Percentiles rank a stretch among this genome's conserved stretches.
Evolutionary conservation across 2,329 filamentous ascomycete genomes (phyloP).

Genomic region (Catunica adiposa): DNA sequence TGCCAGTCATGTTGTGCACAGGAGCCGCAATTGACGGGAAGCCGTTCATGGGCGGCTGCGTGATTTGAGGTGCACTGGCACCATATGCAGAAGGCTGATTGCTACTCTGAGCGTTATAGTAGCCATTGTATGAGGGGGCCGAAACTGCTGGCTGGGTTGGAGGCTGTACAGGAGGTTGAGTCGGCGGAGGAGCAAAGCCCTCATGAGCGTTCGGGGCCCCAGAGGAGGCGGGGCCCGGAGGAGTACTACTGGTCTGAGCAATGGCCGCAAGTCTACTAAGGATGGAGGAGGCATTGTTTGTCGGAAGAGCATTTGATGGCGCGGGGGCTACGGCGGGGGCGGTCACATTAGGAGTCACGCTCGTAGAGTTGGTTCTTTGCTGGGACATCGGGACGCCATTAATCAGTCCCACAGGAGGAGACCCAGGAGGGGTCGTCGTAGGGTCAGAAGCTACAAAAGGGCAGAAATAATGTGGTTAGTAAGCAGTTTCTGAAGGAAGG

Average conservation of each 20-base stretch:
- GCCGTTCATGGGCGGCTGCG: conserved; percentile 9
- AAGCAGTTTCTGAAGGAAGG: neutral
- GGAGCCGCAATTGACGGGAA: neutral
- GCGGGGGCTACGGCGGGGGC: conserved; percentile 20
- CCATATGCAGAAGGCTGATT: neutral
- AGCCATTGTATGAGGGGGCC: conserved; percentile 4
- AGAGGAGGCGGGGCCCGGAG: conserved; percentile 23
- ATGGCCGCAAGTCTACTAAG: conserved; percentile 47
- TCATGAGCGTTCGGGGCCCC: conserved; percentile 19
- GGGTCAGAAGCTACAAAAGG: conserved; percentile 29
- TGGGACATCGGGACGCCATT: conserved; percentile 22
- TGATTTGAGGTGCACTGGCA: conserved; percentile 17
- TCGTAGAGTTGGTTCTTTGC: conserved; percentile 16
- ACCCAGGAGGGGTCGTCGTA: conserved; percentile 57
- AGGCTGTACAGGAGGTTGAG: conserved; percentile 19
- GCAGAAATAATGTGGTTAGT: conserved; percentile 3
- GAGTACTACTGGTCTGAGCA: conserved; percentile 48
- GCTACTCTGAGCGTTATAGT: conserved; percentile 5
- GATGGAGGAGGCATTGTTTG: conserved; percentile 42
- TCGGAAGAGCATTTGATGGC: conserved; percentile 13
- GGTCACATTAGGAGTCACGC: conserved; percentile 15
- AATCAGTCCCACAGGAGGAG: conserved; percentile 33
- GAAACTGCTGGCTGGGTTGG: too few species aligned
- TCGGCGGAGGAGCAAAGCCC: conserved; percentile 20
- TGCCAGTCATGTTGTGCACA: neutral